phyloP scores from a whole-genome alignment of 2,329 filamentous ascomycete species.

The Penicillium concentricum region DNA sequence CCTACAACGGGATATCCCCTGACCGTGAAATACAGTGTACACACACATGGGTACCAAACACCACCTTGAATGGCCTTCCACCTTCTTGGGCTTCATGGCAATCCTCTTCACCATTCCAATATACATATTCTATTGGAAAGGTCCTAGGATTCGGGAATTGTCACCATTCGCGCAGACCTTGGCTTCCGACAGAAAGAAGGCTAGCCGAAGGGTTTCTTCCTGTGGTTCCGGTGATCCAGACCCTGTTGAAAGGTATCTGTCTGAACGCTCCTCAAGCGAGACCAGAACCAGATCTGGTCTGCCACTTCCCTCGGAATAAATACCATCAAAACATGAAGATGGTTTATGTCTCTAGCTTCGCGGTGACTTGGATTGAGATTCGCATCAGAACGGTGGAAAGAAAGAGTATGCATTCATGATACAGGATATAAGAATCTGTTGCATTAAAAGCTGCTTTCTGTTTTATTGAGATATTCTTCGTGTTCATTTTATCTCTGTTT shows the following conservation, averaged over 20 bases:
- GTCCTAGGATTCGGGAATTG: constrained; percentile 55
- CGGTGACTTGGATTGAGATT: not conserved
- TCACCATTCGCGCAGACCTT: constrained; percentile 65
- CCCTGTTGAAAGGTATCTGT: constrained; percentile 25
- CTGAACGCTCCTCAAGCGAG: constrained; percentile 4
- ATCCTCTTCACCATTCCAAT: constrained; percentile 62
- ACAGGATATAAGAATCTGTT: not conserved
- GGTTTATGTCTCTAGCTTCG: not conserved
- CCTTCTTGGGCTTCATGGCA: constrained; percentile 61
- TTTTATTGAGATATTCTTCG: not conserved
- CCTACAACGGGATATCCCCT: constrained; percentile 1
- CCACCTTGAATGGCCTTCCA: constrained; percentile 56
- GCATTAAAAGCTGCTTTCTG: not conserved
- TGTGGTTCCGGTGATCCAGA: constrained; percentile 28
- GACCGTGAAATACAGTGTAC: constrained; percentile 35
- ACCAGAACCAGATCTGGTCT: constrained; percentile 2
- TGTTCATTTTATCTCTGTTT: not conserved
- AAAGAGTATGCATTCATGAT: not conserved
- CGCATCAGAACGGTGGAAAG: not conserved
- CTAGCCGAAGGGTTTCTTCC: constrained; percentile 24
- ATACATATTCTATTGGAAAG: constrained; percentile 66
- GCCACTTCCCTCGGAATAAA: not conserved
- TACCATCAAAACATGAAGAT: not conserved
- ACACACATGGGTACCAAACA: constrained; percentile 53
- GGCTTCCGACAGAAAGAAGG: constrained; percentile 44